Base-by-base conservation (phyloP, 179 eudicot species). In the Silene noctiflora region DNA sequence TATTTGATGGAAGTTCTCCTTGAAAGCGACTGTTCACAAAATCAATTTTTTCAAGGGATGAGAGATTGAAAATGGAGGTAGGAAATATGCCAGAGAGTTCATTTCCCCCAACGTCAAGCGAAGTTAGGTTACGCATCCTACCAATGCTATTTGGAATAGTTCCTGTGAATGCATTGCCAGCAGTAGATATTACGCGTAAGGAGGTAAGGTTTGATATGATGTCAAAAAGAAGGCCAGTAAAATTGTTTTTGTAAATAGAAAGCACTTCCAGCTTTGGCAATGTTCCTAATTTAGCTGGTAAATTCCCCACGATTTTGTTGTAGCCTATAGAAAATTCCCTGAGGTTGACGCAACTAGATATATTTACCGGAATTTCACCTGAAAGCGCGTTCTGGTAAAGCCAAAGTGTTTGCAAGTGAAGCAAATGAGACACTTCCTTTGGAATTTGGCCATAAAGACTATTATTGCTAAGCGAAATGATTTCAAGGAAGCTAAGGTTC, bases 1-100 rank as follows among this genome's bases (percentile, higher is more conserved):
- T 56, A 35, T 81, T 42, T 1, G 16, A 20, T 10, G 90, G 89
- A 75, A 87, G 85, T 51, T 53, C 78, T 44, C 89, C 86, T 0
- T 64, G 59, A 27, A 83, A 66, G 10, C 62, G 82, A 35, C 76
- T 85, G 3, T 24, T 1, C 16, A 6, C 2, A 27, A 83, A 51
- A 1, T 46, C 25, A 4, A 85, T 46, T 9, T 2, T 3, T 10
- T 48, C 16, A 12, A 85, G 71, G 13, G 76, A 81, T 20, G 88
- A 83, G 2, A 85, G 72, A 35, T 85, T 85, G 55, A 44, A 83
- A 4, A 83, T 21, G 17, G 84, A 81, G 17, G 78, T 22, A 9
- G 86, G 88, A 61, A 85, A 35, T 8, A 2, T 62, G 27, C 86
- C 85, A 0, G 66, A 71, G 17, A 86, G 64, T 19, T 39, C 29